These are phyloP conservation scores for Stylosanthes scabra DNA, from an alignment of 331 rosid genomes.

Conservation along the genomic window DNA sequence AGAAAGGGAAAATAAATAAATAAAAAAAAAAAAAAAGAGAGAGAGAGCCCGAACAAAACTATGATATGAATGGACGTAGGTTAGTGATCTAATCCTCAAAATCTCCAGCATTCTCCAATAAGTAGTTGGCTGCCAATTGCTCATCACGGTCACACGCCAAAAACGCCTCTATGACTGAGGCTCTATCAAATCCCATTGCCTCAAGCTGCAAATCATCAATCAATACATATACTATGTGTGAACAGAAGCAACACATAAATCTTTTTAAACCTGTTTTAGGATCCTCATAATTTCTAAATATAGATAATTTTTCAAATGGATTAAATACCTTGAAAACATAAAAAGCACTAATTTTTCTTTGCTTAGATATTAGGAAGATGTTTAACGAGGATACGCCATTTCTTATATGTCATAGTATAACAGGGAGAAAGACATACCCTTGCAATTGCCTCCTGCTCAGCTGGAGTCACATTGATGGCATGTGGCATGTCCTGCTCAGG, in stretches of 20 bases:
- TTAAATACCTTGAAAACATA: no score
- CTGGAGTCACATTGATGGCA: constrained; percentile 86
- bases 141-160: constrained; percentile 90
- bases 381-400: no score
- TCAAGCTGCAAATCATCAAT: constrained; percentile 61
- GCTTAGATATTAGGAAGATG: no score
- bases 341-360: no score
- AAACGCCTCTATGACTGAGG: constrained; percentile 82
- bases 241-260: neutral
- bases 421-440: constrained; percentile 57
- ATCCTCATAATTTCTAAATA: no score
- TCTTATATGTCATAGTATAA: constrained; percentile 23
- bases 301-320: no score
- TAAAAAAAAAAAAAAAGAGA: no score
- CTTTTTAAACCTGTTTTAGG: no score
- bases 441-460: constrained; percentile 92
- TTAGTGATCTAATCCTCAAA: constrained; percentile 68
- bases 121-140: constrained; percentile 81
- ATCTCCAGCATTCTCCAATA: constrained; percentile 82
- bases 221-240: neutral
- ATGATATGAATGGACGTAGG: constrained; percentile 45
- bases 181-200: constrained; percentile 91
- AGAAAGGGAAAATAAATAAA: no score
- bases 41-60: constrained; percentile 33
- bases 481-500: constrained; percentile 97